phyloP scores from a whole-genome alignment of 306 rosid genomes.

The Senna siamea region DNA sequence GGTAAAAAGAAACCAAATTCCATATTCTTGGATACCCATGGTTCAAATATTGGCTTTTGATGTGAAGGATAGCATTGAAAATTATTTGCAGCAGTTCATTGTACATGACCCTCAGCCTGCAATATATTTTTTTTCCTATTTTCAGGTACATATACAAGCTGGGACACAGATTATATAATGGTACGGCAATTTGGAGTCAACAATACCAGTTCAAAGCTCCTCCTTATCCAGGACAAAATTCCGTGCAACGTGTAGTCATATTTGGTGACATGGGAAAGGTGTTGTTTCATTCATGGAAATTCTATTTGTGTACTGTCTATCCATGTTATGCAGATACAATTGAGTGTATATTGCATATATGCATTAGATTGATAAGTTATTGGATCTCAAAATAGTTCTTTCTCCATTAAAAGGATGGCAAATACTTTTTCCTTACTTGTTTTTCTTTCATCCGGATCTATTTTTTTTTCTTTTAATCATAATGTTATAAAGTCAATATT shows the following conservation, averaged over 20 bases:
- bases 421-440: background rate
- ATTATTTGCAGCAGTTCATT: constrained; percentile 29
- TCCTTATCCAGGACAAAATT: constrained; percentile 96
- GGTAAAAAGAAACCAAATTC: constrained; percentile 9
- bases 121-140: background rate
- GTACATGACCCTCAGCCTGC: constrained; percentile 12
- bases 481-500: background rate
- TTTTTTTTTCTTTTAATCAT: too few species aligned
- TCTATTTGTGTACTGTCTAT: background rate
- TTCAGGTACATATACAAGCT: constrained; percentile 78
- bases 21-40: background rate
- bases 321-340: constrained; percentile 6
- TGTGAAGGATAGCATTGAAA: background rate
- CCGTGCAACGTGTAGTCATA: constrained; percentile 79
- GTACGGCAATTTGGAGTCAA: constrained; percentile 71
- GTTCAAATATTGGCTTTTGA: constrained; percentile 24
- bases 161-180: constrained; percentile 72
- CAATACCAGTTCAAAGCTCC: constrained; percentile 76
- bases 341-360: background rate
- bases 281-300: constrained; percentile 24
- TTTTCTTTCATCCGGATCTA: background rate
- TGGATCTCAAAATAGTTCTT: constrained; percentile 27
- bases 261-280: constrained; percentile 99
- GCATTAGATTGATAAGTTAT: background rate
- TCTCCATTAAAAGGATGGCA: background rate